Percentiles rank a stretch among this genome's conserved stretches.
These are phyloP conservation scores for Berberis vulgaris DNA, from an alignment of 164 flowering plant genomes.

Conservation along the genomic window DNA sequence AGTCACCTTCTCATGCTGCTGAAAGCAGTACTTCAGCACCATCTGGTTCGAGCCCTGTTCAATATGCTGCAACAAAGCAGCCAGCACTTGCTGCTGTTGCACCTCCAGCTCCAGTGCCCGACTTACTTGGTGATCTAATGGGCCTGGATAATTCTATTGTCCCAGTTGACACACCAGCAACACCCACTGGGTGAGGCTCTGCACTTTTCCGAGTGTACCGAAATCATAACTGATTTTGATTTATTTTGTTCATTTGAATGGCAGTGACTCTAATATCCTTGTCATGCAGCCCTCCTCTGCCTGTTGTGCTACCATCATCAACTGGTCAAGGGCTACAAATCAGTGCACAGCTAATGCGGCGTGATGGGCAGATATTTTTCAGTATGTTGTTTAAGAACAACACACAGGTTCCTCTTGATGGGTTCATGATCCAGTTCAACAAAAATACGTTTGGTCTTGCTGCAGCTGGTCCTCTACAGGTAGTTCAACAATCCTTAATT, in stretches of 20 bases:
- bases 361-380: slow-evolving; percentile 88
- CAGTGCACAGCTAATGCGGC: slow-evolving; percentile 66
- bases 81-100: slow-evolving; percentile 36
- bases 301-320: slow-evolving; percentile 70
- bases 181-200: slow-evolving; percentile 52
- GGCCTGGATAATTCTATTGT: slow-evolving; percentile 85
- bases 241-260: neutral
- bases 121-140: slow-evolving; percentile 87
- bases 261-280: neutral
- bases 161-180: slow-evolving; percentile 66
- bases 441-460: slow-evolving; percentile 95
- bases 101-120: slow-evolving; percentile 72
- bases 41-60: slow-evolving; percentile 33
- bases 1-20: slow-evolving; percentile 48
- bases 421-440: slow-evolving; percentile 99
- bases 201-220: neutral
- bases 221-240: neutral
- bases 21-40: slow-evolving; percentile 52
- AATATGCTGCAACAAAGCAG: slow-evolving; percentile 40
- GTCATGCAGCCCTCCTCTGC: slow-evolving; percentile 72
- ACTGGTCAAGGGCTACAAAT: slow-evolving; percentile 91
- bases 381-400: slow-evolving; percentile 83
- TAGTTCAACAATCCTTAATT: slow-evolving; percentile 12
- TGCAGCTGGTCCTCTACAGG: slow-evolving; percentile 85
- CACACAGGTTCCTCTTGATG: slow-evolving; percentile 69